phyloP scores from a whole-genome alignment of 768 basidiomycete species.

The Daedaleopsis sinensis region DNA sequence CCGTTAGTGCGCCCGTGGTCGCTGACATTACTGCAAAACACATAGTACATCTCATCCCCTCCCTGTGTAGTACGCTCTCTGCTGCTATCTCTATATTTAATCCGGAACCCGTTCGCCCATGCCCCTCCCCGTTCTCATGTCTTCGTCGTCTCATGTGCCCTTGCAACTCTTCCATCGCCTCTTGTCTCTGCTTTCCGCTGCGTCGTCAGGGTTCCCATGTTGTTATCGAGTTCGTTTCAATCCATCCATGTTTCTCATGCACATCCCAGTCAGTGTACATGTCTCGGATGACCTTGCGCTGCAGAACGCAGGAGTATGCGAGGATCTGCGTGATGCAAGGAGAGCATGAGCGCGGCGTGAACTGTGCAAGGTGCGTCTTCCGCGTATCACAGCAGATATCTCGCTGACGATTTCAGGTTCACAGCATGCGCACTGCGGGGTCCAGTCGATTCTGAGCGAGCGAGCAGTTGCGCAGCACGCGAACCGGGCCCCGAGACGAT shows the following conservation, averaged over 20 bases:
- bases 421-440: no score
- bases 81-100: slow-evolving; percentile 23
- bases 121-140: not conserved
- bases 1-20: not conserved
- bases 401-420: no score
- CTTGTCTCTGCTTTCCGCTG: not conserved
- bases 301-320: not conserved
- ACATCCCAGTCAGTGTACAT: not conserved
- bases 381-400: no score
- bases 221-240: not conserved
- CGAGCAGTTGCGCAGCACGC: no score
- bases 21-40: not conserved
- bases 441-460: not conserved
- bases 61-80: slow-evolving; percentile 21
- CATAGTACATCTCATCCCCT: not conserved
- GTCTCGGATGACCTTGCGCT: not conserved
- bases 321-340: no score
- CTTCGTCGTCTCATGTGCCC: not conserved
- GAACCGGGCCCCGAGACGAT: no score
- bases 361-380: no score
- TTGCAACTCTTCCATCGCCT: no score
- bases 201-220: slow-evolving; percentile 1
- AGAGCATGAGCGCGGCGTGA: no score
- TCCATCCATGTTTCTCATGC: not conserved
- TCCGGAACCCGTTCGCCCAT: not conserved